Percentiles rank a stretch among this genome's conserved stretches.
Evolutionary conservation across 2,329 filamentous ascomycete species (phyloP).

Genomic region (Hymenoscyphus salicellus): DNA sequence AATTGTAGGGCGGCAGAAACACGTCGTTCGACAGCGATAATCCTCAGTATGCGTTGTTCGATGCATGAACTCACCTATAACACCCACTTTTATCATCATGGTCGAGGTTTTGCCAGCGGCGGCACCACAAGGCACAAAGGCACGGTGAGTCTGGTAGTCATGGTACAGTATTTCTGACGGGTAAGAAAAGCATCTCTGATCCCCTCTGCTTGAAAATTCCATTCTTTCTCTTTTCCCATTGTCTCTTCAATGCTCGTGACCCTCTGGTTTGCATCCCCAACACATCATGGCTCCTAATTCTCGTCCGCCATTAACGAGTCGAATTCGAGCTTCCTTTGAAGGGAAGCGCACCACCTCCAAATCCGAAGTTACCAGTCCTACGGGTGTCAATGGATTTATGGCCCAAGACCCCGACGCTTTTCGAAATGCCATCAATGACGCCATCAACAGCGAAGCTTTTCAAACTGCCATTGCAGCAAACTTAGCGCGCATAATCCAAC

Average conservation of each 20-base stretch:
- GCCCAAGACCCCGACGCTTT: slow-evolving; percentile 30
- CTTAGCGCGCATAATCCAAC: slow-evolving; percentile 33
- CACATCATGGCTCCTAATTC: slow-evolving; percentile 27
- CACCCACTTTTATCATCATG: slow-evolving; percentile 24
- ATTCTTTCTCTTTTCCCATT: slow-evolving; percentile 6
- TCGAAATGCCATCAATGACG: slow-evolving; percentile 29
- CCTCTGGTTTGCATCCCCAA: slow-evolving; percentile 4
- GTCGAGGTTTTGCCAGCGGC: slow-evolving; percentile 6
- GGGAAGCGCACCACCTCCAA: slow-evolving; percentile 24
- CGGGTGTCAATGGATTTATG: slow-evolving; percentile 20
- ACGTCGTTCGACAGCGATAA: slow-evolving; percentile 19
- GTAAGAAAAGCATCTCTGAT: slow-evolving; percentile 16
- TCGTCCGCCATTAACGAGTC: slow-evolving; percentile 33
- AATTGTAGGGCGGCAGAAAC: slow-evolving; percentile 22
- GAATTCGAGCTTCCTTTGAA: slow-evolving; percentile 34
- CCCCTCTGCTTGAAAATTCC: not conserved
- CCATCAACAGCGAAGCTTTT: slow-evolving; percentile 33
- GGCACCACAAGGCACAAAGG: slow-evolving; percentile 5
- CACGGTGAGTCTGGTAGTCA: slow-evolving; percentile 17
- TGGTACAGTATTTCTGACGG: slow-evolving; percentile 2
- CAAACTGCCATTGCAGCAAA: slow-evolving; percentile 34
- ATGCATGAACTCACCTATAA: slow-evolving; percentile 23
- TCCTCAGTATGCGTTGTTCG: slow-evolving; percentile 19
- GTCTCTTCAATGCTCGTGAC: slow-evolving; percentile 5
- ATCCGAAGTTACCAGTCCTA: slow-evolving; percentile 18